Base-by-base conservation (phyloP, 2,329 filamentous ascomycete species). In the Helotiales sp. region DNA sequence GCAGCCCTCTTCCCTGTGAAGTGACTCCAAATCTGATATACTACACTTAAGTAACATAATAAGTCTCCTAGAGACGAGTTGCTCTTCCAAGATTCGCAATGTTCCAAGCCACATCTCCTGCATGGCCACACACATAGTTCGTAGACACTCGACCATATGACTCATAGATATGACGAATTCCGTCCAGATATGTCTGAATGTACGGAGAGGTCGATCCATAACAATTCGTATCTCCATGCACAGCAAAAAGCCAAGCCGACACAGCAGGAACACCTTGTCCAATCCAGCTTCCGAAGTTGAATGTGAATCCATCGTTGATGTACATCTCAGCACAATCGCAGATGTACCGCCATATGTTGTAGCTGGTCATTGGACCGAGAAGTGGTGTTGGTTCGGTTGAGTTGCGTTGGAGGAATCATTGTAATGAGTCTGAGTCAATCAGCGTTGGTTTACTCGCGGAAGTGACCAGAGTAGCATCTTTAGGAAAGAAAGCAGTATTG, bases 81-180 rank as follows among this genome's bases (percentile, higher is more conserved):
- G 54, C 46, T 29, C 27, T 56, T 12, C 54, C 54, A 15, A 56
- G 17, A 36, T 56, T 56, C 8, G 46, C 54, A 24, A 49, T 34
- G 29, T 56, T 56, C 47, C 36, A 56, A n/a, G 52, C 54, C 15
- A 51, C 25, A 46, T 56, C 47, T 17, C 36, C 47, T 17, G 29
- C 38, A 56, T 56, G 54, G 9, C 54, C 54, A 52, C 54, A 56
- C n/a, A 51, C 54, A 44, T 40, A 40, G 6, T 51, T 33, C 5
- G 46, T 42, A n/a, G 24, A 33, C 8, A 47, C 34, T 10, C 47
- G 15, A 5, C 54, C 54, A 31, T 38, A 50, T 4, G 46, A 34
- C 27, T 50, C 47, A 10, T 33, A n/a, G 5, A 46, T 33, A 10
- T 27, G 27, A 19, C 15, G 15, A 27, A 47, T 46, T 8, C 12